Percentiles rank a stretch among this genome's conserved stretches.
Conservation (phyloP, 495 filamentous ascomycete species). For the Astrothelium macrocarpum region DNA sequence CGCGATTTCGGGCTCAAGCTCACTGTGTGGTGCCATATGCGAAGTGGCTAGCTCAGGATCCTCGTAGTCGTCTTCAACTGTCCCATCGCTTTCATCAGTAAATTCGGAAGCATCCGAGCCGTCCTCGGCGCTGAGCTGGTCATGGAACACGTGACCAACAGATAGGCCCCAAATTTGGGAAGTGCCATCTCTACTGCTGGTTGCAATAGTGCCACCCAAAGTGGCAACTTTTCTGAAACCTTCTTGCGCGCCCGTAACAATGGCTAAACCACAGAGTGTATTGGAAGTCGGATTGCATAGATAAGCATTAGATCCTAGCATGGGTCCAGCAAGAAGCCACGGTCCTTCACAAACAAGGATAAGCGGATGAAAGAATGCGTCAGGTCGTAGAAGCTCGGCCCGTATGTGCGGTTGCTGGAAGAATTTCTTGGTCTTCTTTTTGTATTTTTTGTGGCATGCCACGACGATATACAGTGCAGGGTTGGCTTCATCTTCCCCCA, state of each 20-base stretch:
- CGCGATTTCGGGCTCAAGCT: not conserved
- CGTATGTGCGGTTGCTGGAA: not conserved
- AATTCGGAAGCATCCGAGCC: not conserved
- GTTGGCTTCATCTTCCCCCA: not conserved
- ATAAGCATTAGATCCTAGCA: not conserved
- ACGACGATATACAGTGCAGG: not conserved
- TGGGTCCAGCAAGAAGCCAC: not conserved
- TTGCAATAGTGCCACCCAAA: not conserved
- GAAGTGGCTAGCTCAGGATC: not conserved
- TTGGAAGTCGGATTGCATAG: not conserved
- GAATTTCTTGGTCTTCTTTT: not conserved
- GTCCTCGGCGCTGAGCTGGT: not conserved
- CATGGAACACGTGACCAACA: conserved; percentile 1
- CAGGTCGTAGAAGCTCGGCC: not conserved
- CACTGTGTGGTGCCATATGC: not conserved
- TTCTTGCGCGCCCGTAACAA: not conserved
- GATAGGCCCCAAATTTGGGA: not conserved
- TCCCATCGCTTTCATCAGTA: not conserved
- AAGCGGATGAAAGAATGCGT: not conserved
- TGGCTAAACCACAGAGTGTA: not conserved
- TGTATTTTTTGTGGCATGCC: conserved; percentile 1
- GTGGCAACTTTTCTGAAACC: not conserved
- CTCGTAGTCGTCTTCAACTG: not conserved
- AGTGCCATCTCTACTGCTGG: not conserved
- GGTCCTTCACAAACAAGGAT: not conserved